Conservation (phyloP, 2,329 filamentous ascomycete species). For the Plenodomus tracheiphilus region DNA sequence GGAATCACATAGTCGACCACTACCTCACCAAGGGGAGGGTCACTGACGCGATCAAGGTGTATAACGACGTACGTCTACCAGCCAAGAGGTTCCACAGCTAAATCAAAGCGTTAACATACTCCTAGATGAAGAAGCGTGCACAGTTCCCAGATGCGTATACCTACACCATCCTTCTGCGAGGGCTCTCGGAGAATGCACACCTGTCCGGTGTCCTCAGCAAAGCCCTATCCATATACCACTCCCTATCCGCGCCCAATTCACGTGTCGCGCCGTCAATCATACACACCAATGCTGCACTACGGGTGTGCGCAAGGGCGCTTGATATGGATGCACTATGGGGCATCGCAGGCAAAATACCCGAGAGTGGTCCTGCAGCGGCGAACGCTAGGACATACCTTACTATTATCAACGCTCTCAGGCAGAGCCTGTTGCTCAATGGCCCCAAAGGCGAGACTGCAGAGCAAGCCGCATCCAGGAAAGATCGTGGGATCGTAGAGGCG, state of each 20-base stretch:
- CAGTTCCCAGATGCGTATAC: conserved; percentile 81
- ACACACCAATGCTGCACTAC: conserved; percentile 86
- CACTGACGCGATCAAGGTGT: conserved; percentile 73
- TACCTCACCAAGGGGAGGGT: conserved; percentile 64
- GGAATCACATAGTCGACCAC: conserved; percentile 84
- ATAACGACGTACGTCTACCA: conserved; percentile 70
- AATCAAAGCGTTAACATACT: neutral
- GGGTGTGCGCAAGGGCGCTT: conserved; percentile 72
- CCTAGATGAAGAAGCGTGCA: conserved; percentile 86
- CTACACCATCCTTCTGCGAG: conserved; percentile 80
- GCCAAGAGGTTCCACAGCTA: neutral
- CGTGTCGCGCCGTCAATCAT: conserved; percentile 72
- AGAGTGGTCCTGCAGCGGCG: conserved; percentile 63
- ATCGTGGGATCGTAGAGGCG: conserved; percentile 64
- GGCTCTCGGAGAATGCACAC: conserved; percentile 66
- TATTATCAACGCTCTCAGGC: conserved; percentile 74
- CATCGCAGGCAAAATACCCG: conserved; percentile 72
- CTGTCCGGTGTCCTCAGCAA: conserved; percentile 64
- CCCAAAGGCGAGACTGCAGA: conserved; percentile 34
- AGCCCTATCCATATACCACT: conserved; percentile 76
- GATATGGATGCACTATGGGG: conserved; percentile 83
- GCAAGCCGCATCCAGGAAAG: conserved; percentile 31
- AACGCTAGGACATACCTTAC: conserved; percentile 78
- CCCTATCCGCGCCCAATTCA: conserved; percentile 66
- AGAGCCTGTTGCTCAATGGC: conserved; percentile 29